Percentiles rank a stretch among this genome's conserved stretches.
phyloP scores from a whole-genome alignment of 148 eudicot species.

The Fagopyrum homotropicum region DNA sequence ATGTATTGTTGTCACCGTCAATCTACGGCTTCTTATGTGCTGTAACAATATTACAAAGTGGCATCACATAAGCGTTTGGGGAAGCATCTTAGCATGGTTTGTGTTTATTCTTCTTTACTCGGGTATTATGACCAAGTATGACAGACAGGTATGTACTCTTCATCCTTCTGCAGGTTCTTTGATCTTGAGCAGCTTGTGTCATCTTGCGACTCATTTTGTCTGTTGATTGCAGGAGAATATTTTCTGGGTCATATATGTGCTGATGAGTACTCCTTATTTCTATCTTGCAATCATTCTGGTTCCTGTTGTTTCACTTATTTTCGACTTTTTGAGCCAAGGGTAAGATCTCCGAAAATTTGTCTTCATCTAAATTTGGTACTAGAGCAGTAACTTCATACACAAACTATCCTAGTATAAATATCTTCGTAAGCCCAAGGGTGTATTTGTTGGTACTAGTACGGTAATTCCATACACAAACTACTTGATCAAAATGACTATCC shows the following conservation, averaged over 20 bases:
- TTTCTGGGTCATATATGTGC: constrained; percentile 53
- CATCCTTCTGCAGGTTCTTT: neutral
- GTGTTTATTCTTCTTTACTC: constrained; percentile 70
- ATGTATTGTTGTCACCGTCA: constrained; percentile 75
- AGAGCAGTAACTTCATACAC: neutral
- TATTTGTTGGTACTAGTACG: too few species aligned
- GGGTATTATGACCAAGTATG: constrained; percentile 41
- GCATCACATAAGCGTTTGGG: constrained; percentile 91
- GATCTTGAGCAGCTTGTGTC: constrained; percentile 4
- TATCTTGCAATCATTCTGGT: constrained; percentile 71
- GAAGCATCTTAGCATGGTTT: constrained; percentile 87
- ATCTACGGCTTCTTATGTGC: constrained; percentile 88
- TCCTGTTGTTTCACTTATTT: constrained; percentile 71
- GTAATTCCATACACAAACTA: too few species aligned
- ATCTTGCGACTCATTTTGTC: constrained; percentile 12
- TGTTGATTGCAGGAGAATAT: constrained; percentile 50
- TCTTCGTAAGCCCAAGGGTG: too few species aligned
- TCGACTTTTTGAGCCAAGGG: constrained; percentile 85
- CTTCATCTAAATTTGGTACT: neutral
- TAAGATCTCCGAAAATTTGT: constrained; percentile 24
- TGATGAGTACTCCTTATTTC: constrained; percentile 82
- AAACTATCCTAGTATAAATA: too few species aligned
- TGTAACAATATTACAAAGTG: constrained; percentile 86
- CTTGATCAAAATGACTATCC: too few species aligned
- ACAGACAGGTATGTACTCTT: constrained; percentile 40